These are phyloP conservation scores for Nepenthes alata DNA, from an alignment of 179 eudicot species.

Conservation along the genomic window DNA sequence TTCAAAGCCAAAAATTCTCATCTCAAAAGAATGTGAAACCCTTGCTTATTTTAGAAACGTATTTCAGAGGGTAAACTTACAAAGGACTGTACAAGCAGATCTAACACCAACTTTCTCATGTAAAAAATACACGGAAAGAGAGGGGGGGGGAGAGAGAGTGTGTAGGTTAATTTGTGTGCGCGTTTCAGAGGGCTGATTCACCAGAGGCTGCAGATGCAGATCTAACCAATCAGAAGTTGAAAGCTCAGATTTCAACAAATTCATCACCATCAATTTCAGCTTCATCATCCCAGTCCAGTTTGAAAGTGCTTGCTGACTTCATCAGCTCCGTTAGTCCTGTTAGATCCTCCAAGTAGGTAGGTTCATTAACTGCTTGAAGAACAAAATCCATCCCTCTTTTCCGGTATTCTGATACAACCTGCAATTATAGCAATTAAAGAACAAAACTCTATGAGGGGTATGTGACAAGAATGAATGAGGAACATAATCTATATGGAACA, in stretches of 20 bases:
- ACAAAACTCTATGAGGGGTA: too few relatives aligned
- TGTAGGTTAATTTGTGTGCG: too few relatives aligned
- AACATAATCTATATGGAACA: too few relatives aligned
- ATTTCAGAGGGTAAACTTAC: neutral
- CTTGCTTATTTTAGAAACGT: neutral
- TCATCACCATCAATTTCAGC: conserved; percentile 50
- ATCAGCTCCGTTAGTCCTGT: conserved; percentile 84
- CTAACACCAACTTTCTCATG: too few relatives aligned
- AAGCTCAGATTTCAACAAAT: conserved; percentile 27
- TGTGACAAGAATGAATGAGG: too few relatives aligned
- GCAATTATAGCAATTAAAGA: conserved; percentile 11
- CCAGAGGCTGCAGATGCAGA: neutral
- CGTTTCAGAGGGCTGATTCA: too few relatives aligned
- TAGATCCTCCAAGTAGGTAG: conserved; percentile 89
- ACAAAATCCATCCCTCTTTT: conserved; percentile 64
- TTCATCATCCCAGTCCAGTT: conserved; percentile 71
- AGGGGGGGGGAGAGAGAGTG: too few relatives aligned
- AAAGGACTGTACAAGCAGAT: too few relatives aligned
- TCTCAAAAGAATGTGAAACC: neutral
- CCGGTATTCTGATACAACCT: conserved; percentile 77
- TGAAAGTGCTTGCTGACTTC: conserved; percentile 50
- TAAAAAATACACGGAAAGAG: too few relatives aligned
- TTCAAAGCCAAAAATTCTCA: too few relatives aligned
- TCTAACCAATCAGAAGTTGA: neutral
- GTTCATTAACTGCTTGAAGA: conserved; percentile 82